Percentiles rank a stretch among this genome's conserved stretches.
Conservation (phyloP, 2,329 filamentous ascomycete genomes). For the Bertia moriformis region DNA sequence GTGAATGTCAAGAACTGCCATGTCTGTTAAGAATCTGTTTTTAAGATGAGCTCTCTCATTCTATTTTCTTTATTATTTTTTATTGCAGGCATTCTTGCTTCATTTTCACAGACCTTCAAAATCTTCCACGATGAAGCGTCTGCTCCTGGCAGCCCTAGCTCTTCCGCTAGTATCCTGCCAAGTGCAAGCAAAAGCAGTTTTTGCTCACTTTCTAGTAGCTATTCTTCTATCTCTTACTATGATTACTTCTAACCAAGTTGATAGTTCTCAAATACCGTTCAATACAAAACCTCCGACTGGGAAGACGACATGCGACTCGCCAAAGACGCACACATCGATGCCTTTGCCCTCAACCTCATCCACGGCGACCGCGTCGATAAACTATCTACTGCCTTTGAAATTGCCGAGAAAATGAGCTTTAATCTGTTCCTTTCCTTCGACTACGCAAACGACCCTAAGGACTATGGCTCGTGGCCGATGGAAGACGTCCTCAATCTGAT, state of each 20-base stretch:
- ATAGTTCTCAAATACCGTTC: slow-evolving; percentile 12
- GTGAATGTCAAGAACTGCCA: too few relatives aligned
- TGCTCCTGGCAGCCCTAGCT: background rate
- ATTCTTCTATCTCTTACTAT: background rate
- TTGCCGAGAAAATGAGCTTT: slow-evolving; percentile 15
- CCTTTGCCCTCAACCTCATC: slow-evolving; percentile 20
- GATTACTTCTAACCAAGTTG: background rate
- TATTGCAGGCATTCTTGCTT: background rate
- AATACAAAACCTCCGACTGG: slow-evolving; percentile 11
- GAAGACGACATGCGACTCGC: slow-evolving; percentile 16
- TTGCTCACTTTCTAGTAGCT: slow-evolving; percentile 12
- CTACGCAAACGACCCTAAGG: slow-evolving; percentile 14
- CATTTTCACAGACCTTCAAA: background rate
- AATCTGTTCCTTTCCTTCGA: slow-evolving; percentile 26
- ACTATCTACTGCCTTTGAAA: slow-evolving; percentile 14
- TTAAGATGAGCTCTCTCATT: too few relatives aligned
- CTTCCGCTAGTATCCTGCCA: background rate
- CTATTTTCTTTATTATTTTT: background rate
- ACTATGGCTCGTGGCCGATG: slow-evolving; percentile 13
- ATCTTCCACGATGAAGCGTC: background rate
- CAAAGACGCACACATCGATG: slow-evolving; percentile 19
- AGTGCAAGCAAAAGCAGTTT: slow-evolving; percentile 6
- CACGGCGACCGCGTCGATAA: slow-evolving; percentile 6
- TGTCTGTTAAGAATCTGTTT: too few relatives aligned
- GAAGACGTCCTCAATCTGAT: slow-evolving; percentile 11